These are phyloP conservation scores for Solanum aculeatissimum DNA, from an alignment of 305 asterid species.

Conservation along the genomic window DNA sequence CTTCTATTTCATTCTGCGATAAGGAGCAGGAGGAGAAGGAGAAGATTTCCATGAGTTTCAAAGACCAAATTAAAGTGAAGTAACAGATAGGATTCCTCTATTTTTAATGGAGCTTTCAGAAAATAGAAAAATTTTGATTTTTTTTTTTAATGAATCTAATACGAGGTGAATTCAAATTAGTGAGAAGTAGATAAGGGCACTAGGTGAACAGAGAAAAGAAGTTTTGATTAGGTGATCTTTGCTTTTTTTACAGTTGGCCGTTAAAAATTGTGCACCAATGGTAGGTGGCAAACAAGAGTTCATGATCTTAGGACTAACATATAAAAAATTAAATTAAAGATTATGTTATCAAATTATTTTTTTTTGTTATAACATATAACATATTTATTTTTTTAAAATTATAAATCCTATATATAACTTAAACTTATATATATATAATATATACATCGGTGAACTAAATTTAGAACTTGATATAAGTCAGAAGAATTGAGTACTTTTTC, in stretches of 20 bases:
- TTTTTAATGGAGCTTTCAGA: background rate
- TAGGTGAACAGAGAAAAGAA: background rate
- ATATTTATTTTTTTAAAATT: background rate
- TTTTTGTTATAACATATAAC: background rate
- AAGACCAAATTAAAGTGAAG: background rate
- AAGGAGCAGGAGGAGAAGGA: background rate
- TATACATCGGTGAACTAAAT: background rate
- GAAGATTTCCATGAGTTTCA: background rate
- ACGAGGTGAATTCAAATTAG: background rate
- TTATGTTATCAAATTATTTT: background rate
- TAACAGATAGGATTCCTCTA: background rate
- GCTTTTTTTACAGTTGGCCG: background rate
- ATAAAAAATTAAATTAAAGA: background rate
- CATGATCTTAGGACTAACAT: background rate
- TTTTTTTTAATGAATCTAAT: background rate
- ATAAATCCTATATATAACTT: background rate
- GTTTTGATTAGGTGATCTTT: background rate
- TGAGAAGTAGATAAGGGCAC: background rate
- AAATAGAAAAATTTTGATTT: background rate
- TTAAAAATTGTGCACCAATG: background rate
- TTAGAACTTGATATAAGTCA: background rate
- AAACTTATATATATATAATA: background rate
- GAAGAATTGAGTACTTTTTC: background rate
- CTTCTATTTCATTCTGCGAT: background rate
- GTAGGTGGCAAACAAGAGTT: background rate